Percentiles rank a stretch among this genome's conserved stretches.
Conservation (phyloP, 2,329 filamentous ascomycete species). For the Ophiognomonia clavigignenti-juglandacearum region DNA sequence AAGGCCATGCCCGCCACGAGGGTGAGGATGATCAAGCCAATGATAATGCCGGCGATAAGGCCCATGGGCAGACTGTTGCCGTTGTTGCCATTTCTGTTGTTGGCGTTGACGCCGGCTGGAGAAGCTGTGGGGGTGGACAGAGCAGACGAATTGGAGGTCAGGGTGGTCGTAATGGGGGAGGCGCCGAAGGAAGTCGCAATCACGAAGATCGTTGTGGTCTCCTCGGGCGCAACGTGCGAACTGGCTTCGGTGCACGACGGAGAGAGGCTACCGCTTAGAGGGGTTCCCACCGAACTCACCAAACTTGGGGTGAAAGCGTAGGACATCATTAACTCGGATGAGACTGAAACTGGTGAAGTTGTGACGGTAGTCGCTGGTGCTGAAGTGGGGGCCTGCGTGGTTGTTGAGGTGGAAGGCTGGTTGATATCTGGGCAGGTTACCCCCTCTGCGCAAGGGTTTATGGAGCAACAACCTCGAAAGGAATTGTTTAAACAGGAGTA, state of each 20-base stretch:
- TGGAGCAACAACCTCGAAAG: conserved; percentile 41
- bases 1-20: conserved; percentile 5
- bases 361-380: neutral
- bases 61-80: neutral
- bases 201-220: no score
- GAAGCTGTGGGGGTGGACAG: neutral
- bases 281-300: no score
- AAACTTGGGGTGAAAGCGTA: no score
- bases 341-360: neutral
- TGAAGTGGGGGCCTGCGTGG: neutral
- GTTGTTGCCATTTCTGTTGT: neutral
- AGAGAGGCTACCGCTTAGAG: no score
- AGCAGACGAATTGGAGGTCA: neutral
- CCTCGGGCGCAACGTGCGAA: no score
- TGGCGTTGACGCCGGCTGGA: neutral
- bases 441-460: conserved; percentile 34
- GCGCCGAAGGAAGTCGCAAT: no score
- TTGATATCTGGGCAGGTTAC: conserved; percentile 24
- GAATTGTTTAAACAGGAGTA: conserved; percentile 32
- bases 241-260: no score
- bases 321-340: no score
- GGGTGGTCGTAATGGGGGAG: no score
- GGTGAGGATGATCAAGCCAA: neutral
- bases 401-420: conserved; percentile 9
- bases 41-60: conserved; percentile 2